phyloP scores from a whole-genome alignment of 345 rosid genomes.

The Lepidium didymum region DNA sequence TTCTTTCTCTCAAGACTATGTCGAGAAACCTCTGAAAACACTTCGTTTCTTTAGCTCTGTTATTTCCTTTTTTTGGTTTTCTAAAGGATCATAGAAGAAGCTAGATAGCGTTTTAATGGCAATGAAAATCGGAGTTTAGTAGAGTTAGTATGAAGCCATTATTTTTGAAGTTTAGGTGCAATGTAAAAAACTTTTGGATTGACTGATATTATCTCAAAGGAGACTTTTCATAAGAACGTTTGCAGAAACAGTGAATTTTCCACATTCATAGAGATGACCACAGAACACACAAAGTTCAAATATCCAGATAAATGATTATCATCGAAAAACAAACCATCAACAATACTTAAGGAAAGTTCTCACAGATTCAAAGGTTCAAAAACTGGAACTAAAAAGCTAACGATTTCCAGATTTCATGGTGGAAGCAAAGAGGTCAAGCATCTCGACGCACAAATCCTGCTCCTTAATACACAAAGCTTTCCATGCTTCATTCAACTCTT shows the following conservation, averaged over 20 bases:
- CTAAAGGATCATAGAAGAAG: background rate
- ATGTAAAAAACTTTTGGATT: background rate
- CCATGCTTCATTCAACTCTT: constrained; percentile 2
- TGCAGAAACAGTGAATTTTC: background rate
- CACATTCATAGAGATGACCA: background rate
- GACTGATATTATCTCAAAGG: background rate
- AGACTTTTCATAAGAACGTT: background rate
- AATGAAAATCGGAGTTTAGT: background rate
- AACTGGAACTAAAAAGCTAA: background rate
- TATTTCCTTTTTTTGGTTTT: background rate
- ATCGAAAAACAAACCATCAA: background rate
- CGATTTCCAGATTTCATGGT: background rate
- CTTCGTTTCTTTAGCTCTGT: background rate
- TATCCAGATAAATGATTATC: no score
- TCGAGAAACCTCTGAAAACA: constrained; percentile 13
- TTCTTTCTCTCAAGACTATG: constrained; percentile 27
- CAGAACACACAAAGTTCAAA: background rate
- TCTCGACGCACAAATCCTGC: background rate
- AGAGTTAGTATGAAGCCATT: background rate
- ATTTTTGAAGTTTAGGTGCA: background rate
- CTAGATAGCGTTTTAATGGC: background rate
- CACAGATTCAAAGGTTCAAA: background rate
- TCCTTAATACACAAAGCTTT: background rate
- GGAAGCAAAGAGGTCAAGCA: background rate
- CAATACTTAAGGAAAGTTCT: background rate